phyloP scores from a whole-genome alignment of 148 eudicot genomes.

The Cornus suecica region DNA sequence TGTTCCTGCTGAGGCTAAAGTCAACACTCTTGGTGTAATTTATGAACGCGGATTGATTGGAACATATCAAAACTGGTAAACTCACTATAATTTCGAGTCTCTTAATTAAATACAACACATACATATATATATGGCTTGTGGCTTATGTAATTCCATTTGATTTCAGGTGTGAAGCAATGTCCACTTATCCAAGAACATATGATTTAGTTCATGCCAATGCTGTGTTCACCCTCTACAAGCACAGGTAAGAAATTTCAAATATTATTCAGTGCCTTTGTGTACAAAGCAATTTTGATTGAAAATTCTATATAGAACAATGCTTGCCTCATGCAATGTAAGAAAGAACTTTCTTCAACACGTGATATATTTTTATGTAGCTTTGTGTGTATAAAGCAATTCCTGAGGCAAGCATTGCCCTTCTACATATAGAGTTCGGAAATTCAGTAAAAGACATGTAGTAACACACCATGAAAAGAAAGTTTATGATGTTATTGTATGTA shows the following conservation, averaged over 20 bases:
- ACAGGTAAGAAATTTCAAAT: conserved; percentile 31
- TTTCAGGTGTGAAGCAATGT: conserved; percentile 87
- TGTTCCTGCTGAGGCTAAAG: conserved; percentile 68
- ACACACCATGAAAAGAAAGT: too few relatives aligned
- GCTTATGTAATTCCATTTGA: background rate
- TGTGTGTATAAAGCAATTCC: too few relatives aligned
- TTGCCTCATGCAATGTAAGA: too few relatives aligned
- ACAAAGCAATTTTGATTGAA: too few relatives aligned
- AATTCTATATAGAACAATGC: too few relatives aligned
- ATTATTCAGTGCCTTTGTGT: too few relatives aligned
- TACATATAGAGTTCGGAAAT: too few relatives aligned
- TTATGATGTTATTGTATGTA: background rate
- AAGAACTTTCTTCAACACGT: too few relatives aligned
- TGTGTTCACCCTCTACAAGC: conserved; percentile 59
- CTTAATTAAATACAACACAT: background rate
- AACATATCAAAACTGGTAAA: conserved; percentile 76
- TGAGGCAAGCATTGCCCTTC: too few relatives aligned
- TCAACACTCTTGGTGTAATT: conserved; percentile 71
- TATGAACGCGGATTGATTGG: conserved; percentile 84
- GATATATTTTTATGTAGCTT: too few relatives aligned
- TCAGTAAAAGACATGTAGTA: too few relatives aligned
- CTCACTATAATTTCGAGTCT: background rate
- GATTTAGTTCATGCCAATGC: conserved; percentile 77
- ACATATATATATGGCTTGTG: background rate
- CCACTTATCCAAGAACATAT: conserved; percentile 87